Percentiles rank a stretch among this genome's conserved stretches.
phyloP scores from a whole-genome alignment of 108 stramenopile genomes.

The Mayamaea pseudoterrestris region DNA sequence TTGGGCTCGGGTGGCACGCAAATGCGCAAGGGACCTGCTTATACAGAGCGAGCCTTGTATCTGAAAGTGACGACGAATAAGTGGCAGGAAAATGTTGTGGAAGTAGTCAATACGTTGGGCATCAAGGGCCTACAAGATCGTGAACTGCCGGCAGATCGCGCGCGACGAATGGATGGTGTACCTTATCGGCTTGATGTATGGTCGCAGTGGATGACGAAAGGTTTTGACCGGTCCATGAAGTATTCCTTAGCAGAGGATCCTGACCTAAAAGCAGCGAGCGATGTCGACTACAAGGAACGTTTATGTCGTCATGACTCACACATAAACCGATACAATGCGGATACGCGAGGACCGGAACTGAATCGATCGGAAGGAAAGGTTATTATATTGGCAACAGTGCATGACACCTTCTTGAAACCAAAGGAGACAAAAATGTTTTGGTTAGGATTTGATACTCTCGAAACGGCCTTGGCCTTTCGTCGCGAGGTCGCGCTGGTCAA shows the following conservation, averaged over 20 bases:
- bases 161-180: slow-evolving; percentile 24
- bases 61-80: slow-evolving; percentile 42
- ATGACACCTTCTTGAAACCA: slow-evolving; percentile 71
- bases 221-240: slow-evolving; percentile 30
- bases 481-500: slow-evolving; percentile 62
- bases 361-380: slow-evolving; percentile 84
- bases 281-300: slow-evolving; percentile 38
- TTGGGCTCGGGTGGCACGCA: slow-evolving; percentile 79
- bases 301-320: slow-evolving; percentile 35
- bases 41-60: slow-evolving; percentile 63
- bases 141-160: slow-evolving; percentile 12
- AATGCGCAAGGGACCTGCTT: slow-evolving; percentile 69
- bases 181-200: slow-evolving; percentile 41
- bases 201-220: slow-evolving; percentile 32
- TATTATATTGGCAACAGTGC: slow-evolving; percentile 72
- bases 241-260: slow-evolving; percentile 17
- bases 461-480: slow-evolving; percentile 57
- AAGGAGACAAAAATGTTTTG: slow-evolving; percentile 52
- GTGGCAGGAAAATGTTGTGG: slow-evolving; percentile 34
- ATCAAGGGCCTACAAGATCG: slow-evolving; percentile 57
- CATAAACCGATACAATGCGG: slow-evolving; percentile 73
- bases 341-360: slow-evolving; percentile 59
- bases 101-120: slow-evolving; percentile 69
- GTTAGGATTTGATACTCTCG: slow-evolving; percentile 60
- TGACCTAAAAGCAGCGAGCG: slow-evolving; percentile 25